phyloP scores from a whole-genome alignment of 2,329 filamentous ascomycete genomes.

The Paecilomyces variotii region DNA sequence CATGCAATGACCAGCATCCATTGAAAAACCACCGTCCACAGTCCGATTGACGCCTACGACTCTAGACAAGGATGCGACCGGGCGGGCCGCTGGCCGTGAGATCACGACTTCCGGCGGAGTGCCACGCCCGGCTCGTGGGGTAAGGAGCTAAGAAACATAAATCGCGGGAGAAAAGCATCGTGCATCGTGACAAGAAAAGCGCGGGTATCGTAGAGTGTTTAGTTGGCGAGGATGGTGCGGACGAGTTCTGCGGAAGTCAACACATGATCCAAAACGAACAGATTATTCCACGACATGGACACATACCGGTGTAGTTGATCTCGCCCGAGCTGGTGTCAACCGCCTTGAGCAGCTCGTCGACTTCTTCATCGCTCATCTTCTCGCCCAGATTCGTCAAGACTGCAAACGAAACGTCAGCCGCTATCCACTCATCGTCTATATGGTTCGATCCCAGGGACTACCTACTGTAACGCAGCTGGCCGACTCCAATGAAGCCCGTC shows the following conservation, averaged over 20 bases:
- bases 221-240: slow-evolving; percentile 80
- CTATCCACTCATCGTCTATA: slow-evolving; percentile 1
- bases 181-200: slow-evolving; percentile 4
- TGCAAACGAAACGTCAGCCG: slow-evolving; percentile 12
- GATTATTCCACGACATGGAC: not conserved
- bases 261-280: not conserved
- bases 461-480: slow-evolving; percentile 82
- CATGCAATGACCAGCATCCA: not conserved
- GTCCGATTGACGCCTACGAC: not conserved
- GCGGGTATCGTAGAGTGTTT: slow-evolving; percentile 26
- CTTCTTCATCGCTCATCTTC: slow-evolving; percentile 99
- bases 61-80: not conserved
- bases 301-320: slow-evolving; percentile 90
- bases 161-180: slow-evolving; percentile 6
- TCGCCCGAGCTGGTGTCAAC: slow-evolving; percentile 93
- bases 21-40: not conserved
- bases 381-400: slow-evolving; percentile 96
- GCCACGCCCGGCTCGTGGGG: not conserved
- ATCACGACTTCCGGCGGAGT: not conserved
- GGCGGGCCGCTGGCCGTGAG: not conserved
- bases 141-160: slow-evolving; percentile 5
- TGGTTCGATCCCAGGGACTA: slow-evolving; percentile 2
- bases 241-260: slow-evolving; percentile 57
- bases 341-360: slow-evolving; percentile 96
- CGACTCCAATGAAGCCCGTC: slow-evolving; percentile 95